These are phyloP conservation scores for Globisporangium radiosum DNA, from an alignment of 352 stramenopile genomes.

Conservation along the genomic window DNA sequence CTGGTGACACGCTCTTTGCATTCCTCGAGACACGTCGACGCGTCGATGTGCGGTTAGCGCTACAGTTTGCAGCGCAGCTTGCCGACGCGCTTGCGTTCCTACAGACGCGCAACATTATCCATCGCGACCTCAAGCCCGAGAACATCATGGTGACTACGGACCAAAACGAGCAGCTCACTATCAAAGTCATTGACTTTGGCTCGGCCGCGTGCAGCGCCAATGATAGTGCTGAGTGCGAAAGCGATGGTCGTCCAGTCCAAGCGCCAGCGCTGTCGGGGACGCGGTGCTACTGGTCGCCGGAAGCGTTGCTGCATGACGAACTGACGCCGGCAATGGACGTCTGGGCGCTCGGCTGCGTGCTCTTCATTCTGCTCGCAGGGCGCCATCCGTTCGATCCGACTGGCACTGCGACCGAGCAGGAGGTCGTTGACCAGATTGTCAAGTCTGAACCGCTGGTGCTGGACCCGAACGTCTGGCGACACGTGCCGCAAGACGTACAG, in stretches of 20 bases:
- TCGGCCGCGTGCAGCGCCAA: constrained; percentile 32
- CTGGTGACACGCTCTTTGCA: constrained; percentile 60
- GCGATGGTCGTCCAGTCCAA: neutral
- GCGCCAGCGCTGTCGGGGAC: constrained; percentile 60
- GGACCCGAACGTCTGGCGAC: constrained; percentile 45
- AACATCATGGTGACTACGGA: constrained; percentile 67
- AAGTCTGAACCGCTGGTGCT: constrained; percentile 32
- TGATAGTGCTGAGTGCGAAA: neutral
- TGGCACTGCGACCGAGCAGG: constrained; percentile 63
- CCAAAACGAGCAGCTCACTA: constrained; percentile 24
- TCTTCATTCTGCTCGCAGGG: constrained; percentile 85
- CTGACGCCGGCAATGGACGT: constrained; percentile 82
- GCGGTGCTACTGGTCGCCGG: constrained; percentile 80
- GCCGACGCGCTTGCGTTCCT: constrained; percentile 69
- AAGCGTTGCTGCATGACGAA: constrained; percentile 47
- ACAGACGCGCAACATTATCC: constrained; percentile 49
- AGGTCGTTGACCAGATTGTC: constrained; percentile 60
- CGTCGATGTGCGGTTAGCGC: constrained; percentile 33
- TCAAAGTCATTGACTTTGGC: constrained; percentile 89
- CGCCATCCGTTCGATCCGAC: constrained; percentile 84
- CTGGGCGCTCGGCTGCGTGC: constrained; percentile 83
- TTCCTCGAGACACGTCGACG: constrained; percentile 50
- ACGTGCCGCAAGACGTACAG: constrained; percentile 49
- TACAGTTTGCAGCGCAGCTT: constrained; percentile 56
- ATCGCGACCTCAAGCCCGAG: constrained; percentile 87